Base-by-base conservation (phyloP, 441 rosid species). In the Isatis lusitanica region DNA sequence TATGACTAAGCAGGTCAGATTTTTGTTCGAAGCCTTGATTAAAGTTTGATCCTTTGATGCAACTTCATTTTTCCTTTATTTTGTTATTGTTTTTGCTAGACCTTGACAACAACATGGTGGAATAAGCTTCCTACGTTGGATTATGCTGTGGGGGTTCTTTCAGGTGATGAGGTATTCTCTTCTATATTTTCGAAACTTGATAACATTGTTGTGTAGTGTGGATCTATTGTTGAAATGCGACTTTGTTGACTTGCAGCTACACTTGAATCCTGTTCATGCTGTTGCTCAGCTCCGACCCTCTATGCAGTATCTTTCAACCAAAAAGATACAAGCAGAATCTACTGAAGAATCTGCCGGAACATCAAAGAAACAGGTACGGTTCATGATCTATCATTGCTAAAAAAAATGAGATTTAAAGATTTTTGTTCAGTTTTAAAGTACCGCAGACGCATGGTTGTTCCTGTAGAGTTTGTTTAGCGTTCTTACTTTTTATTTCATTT, bases 231-330 rank as follows among this genome's bases (percentile, higher is more conserved):
- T 47, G 35, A 70, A 26, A 48, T 40, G 55, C 38, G 40, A 63
- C 43, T 15, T 26, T 47, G 13, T 36, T 51, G 39, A 65, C 9
- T 76, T 87, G 92, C 92, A 94, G 98, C 78, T 92, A 71, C 78
- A 86, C 79, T 76, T 94, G 86, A 90, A 92, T 80, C 98, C 97
- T 64, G 77, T 92, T 74, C 85, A 90, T 78, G 87, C 97, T 63
- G 88, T 84, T 71, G 94, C 87, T 79, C 97, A 94, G 83, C 93
- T 94, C 59, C 90, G 96, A 50, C 97, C 97, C 2, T 88, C 93
- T 5, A 43, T 84, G 81, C 73, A 79, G 36, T 83, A 84, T 78
- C 73, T 85, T 28, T 58, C 86, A 18, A 71, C 69, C 80, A 81
- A 78, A 78, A 88, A 85, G 81, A 83, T 67, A 52, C 77, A 59